Evolutionary conservation across 352 stramenopile genomes (phyloP).

Genomic region (Phytopythium ostracodes): DNA sequence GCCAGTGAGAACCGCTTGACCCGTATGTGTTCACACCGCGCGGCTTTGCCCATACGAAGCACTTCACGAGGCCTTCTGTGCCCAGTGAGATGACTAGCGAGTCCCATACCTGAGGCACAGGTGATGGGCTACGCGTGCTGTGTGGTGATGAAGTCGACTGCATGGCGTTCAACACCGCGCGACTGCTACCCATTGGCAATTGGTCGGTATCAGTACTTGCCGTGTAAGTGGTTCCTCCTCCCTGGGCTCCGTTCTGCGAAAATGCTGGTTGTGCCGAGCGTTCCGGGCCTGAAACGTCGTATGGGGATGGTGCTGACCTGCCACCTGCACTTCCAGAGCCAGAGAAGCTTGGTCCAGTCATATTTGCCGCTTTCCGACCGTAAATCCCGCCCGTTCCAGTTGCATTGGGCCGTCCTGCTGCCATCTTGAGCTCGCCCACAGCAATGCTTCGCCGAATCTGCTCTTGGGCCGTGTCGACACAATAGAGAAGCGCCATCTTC

Average conservation of each 20-base stretch:
- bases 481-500: constrained; percentile 67
- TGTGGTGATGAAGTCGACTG: background rate
- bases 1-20: constrained; percentile 46
- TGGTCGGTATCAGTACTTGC: background rate
- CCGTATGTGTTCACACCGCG: constrained; percentile 27
- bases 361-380: background rate
- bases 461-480: constrained; percentile 73
- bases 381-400: background rate
- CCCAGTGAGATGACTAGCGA: constrained; percentile 72
- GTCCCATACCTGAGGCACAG: constrained; percentile 41
- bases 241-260: background rate
- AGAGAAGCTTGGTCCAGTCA: background rate
- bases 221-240: background rate
- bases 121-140: constrained; percentile 4
- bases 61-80: constrained; percentile 72
- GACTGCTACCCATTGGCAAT: background rate
- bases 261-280: background rate
- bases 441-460: constrained; percentile 72
- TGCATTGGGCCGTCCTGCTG: background rate
- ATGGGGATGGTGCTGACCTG: background rate
- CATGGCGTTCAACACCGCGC: background rate
- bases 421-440: constrained; percentile 49
- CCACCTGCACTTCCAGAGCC: background rate
- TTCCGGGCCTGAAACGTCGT: background rate
- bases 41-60: constrained; percentile 77